Base-by-base conservation (phyloP, 176 grass and related monocot species). In the Bromus sterilis region DNA sequence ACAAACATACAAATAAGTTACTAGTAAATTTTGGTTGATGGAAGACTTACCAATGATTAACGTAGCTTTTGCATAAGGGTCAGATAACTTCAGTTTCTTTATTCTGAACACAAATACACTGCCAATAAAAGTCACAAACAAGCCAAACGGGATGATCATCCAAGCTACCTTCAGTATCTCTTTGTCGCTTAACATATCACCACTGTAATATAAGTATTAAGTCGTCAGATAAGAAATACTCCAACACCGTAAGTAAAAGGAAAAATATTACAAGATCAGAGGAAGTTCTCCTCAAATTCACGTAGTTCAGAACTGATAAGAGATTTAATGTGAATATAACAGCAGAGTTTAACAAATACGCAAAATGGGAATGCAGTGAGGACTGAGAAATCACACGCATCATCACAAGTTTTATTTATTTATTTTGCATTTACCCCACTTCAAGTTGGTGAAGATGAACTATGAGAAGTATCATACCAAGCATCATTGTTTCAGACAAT, bases 121-220 rank as follows among this genome's bases (percentile, higher is more conserved):
- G 67, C 89, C 87, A 35, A 86, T 40, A 61, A 60, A 86, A 83
- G 90, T 93, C 89, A 99, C 78, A 72, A 99, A 82, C 79, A 99
- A 78, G 40, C 93, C 91, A 89, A 95, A 86, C 74, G 96, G 96
- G 77, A 99, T 76, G 70, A 88, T 84, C 86, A 99, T 86, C 96
- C 96, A 99, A 86, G 96, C 86, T 66, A 99, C 74, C 89, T 87
- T 99, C 78, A 95, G 77, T 48, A 93, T 88, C 11, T 71, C 80
- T 77, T 84, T 89, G 74, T 90, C 88, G 75, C 86, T 83, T 72
- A 94, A 71, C 49, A 70, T 77, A 82, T 87, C 83, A 82, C 86
- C 85, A 73, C 96, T 95, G 90, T 81, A 93, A 84, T 79, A 82
- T 39, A 74, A 43, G 55, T 66, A 63, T 77, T 75, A 56, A 56